Evolutionary conservation across 495 filamentous ascomycete genomes (phyloP), one percentile per base, ranked within the genome.

Genomic region (Talaromyces stipitatus): DNA sequence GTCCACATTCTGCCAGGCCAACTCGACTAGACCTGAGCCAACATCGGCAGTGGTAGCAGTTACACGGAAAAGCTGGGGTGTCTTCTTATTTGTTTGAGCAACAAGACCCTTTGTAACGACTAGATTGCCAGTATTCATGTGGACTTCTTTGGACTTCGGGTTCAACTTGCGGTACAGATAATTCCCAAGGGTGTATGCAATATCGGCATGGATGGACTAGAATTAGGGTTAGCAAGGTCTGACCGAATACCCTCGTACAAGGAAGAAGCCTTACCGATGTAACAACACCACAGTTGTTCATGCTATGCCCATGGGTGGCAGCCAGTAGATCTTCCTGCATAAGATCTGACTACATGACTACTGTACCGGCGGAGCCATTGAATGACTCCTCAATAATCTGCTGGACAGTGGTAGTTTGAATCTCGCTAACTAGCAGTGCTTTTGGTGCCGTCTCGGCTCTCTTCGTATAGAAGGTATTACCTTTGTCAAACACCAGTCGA

Each of bases 231-330:
- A n/a, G n/a, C n/a, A n/a, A n/a, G n/a, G n/a, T n/a, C n/a, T n/a
- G n/a, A n/a, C n/a, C n/a, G n/a, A n/a, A n/a, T n/a, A n/a, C n/a
- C n/a, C n/a, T n/a, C n/a, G n/a, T n/a, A n/a, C n/a, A n/a, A n/a
- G n/a, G n/a, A n/a, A n/a, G n/a, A 62, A 9, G 38, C 24, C 65
- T 57, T 65, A 75, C 71, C 57, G 69, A 72, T 22, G 73, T 71
- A 0, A 65, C 69, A 0, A 74, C 73, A 22, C 64, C 69, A 55
- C 57, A 69, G 3, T 46, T 48, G 38, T 76, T 76, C 71, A 78
- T 78, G 0, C 58, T 55, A 53, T 76, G 72, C 1, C 72, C 71
- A 38, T 60, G 3, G 2, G 61, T 63, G 1, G 66, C 68, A 18
- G 58, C 64, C 0, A 58, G 54, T 41, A 74, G 66, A 3, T 72